Evolutionary conservation across 2,329 filamentous ascomycete genomes (phyloP).

Genomic region (Zymoseptoria passerinii): DNA sequence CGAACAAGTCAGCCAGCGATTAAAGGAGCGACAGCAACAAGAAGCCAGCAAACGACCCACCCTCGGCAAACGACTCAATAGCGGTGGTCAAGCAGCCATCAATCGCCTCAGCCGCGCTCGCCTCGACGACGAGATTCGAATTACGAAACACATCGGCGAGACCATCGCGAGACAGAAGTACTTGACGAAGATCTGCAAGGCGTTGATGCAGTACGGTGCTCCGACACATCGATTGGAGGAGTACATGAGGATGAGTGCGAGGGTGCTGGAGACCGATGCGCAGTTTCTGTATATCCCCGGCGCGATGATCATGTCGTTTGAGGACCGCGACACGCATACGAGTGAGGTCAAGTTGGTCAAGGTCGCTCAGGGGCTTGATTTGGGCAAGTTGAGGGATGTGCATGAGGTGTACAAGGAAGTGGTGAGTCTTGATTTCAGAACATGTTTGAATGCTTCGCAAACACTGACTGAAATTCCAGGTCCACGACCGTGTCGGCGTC

Average conservation of each 20-base stretch:
- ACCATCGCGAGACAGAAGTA: conserved; percentile 76
- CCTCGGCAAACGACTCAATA: conserved; percentile 18
- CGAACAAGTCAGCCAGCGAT: conserved; percentile 35
- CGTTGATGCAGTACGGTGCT: conserved; percentile 82
- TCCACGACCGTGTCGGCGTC: conserved; percentile 65
- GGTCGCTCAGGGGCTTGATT: conserved; percentile 59
- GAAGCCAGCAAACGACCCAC: conserved; percentile 29
- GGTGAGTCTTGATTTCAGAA: neutral
- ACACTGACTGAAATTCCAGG: conserved; percentile 21
- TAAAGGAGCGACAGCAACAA: conserved; percentile 32
- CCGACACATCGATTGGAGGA: conserved; percentile 87
- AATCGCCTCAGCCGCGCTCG: conserved; percentile 28
- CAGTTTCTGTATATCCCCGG: conserved; percentile 80
- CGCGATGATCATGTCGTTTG: conserved; percentile 92
- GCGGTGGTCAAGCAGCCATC: conserved; percentile 30
- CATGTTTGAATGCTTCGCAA: neutral
- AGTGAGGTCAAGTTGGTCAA: conserved; percentile 72
- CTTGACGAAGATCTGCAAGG: conserved; percentile 72
- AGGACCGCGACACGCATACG: conserved; percentile 62
- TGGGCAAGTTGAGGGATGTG: conserved; percentile 64
- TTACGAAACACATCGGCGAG: conserved; percentile 54
- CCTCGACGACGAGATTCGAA: conserved; percentile 46
- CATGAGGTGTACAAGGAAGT: conserved; percentile 75
- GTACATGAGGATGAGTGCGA: conserved; percentile 82
- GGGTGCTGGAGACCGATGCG: conserved; percentile 80